These are phyloP conservation scores for Pyronema omphalodes DNA, from an alignment of 495 filamentous ascomycete species.

Conservation along the genomic window DNA sequence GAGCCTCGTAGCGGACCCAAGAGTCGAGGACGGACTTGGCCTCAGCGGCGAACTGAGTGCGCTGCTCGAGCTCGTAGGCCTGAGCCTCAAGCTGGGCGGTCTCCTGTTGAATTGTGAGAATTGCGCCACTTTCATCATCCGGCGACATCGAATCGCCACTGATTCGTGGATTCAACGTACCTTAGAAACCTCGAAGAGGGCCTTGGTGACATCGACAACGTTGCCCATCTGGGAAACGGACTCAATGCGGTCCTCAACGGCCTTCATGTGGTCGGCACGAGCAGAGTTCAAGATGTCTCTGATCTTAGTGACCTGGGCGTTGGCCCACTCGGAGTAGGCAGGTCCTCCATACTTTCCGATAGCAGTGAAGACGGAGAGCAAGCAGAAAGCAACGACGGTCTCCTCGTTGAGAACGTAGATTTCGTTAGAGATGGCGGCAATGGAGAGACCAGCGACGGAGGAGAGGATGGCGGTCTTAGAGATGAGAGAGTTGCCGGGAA, in stretches of 20 bases:
- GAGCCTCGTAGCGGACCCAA: slow-evolving; percentile 94
- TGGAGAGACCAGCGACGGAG: slow-evolving; percentile 68
- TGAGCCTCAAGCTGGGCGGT: slow-evolving; percentile 87
- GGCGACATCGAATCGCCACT: not conserved
- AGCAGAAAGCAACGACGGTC: slow-evolving; percentile 70
- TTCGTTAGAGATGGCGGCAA: slow-evolving; percentile 97
- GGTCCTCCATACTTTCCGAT: slow-evolving; percentile 84
- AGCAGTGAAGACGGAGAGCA: slow-evolving; percentile 75
- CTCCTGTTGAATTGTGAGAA: slow-evolving; percentile 40
- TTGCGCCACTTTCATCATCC: not conserved
- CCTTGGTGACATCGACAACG: slow-evolving; percentile 91
- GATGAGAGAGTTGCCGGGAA: slow-evolving; percentile 68
- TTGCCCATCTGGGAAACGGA: slow-evolving; percentile 80
- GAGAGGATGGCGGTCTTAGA: slow-evolving; percentile 95
- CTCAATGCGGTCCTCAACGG: slow-evolving; percentile 81
- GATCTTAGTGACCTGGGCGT: slow-evolving; percentile 70
- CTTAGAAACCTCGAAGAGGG: slow-evolving; percentile 95
- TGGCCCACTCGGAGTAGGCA: slow-evolving; percentile 79
- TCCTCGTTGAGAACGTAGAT: slow-evolving; percentile 99
- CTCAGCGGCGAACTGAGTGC: slow-evolving; percentile 70
- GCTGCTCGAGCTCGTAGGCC: slow-evolving; percentile 93
- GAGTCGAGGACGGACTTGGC: slow-evolving; percentile 91
- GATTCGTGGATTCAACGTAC: slow-evolving; percentile 28
- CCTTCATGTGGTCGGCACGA: slow-evolving; percentile 79
- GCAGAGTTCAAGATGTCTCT: slow-evolving; percentile 83